Percentiles rank a stretch among this genome's conserved stretches.
Evolutionary conservation across 2,329 filamentous ascomycete genomes (phyloP).

Genomic region (Bipolaris oryzae): DNA sequence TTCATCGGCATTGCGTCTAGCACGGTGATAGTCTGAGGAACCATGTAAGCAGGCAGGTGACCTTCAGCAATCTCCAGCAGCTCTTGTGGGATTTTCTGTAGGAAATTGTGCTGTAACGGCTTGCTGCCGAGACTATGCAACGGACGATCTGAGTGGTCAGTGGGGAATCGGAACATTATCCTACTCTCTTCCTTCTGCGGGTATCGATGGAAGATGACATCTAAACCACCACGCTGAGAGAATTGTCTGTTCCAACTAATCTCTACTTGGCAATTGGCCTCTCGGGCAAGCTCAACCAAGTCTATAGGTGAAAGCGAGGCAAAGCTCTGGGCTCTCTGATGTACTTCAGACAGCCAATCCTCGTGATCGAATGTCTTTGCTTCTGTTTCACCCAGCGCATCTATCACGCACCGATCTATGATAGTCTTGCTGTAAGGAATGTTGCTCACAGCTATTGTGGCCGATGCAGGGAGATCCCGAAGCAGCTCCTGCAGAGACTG

Average conservation of each 20-base stretch:
- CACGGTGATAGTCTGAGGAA: slow-evolving; percentile 34
- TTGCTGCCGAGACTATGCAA: not conserved
- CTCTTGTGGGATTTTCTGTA: slow-evolving; percentile 3
- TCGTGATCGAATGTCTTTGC: not conserved
- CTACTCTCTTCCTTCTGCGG: not conserved
- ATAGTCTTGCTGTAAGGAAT: slow-evolving; percentile 8
- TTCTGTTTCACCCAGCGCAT: not conserved
- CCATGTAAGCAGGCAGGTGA: slow-evolving; percentile 26
- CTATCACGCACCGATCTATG: not conserved
- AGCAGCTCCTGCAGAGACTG: not conserved
- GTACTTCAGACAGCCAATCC: not conserved
- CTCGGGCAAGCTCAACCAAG: not conserved
- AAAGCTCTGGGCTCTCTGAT: not conserved
- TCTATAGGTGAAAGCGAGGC: not conserved
- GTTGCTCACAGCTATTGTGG: not conserved
- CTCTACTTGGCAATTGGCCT: slow-evolving; percentile 1
- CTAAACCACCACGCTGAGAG: slow-evolving; percentile 5
- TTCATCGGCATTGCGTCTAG: slow-evolving; percentile 35
- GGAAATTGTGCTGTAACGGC: not conserved
- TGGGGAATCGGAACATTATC: slow-evolving; percentile 1
- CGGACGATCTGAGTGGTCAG: not conserved
- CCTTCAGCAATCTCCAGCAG: not conserved
- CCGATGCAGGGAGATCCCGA: not conserved
- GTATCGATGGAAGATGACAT: slow-evolving; percentile 7
- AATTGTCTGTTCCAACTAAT: slow-evolving; percentile 10